Evolutionary conservation across 1,139 yeast genomes (phyloP), one percentile per base, ranked within the genome.

Genomic region (Diutina mesorugosa): DNA sequence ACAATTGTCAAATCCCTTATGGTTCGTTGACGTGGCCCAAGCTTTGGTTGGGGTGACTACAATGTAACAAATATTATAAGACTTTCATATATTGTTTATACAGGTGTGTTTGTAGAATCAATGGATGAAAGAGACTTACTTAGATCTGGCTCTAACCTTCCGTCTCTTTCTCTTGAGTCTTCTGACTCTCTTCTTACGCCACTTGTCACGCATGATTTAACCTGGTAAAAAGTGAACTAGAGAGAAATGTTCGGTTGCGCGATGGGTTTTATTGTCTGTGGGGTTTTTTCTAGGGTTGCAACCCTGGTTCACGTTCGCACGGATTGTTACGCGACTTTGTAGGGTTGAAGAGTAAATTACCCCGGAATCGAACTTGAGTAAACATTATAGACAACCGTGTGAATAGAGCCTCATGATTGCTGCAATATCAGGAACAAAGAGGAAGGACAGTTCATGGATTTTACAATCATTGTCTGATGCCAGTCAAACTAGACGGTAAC

Each of bases 121-220:
- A 47, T 30, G 35, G 30, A 47, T 29, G 51, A 47, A 47, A 47
- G 51, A 47, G 51, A 47, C 51, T 85, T 85, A 87, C 85, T 87
- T 87, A 83, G 93, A 86, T 89, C 97, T 89, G 80, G 97, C 97
- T 88, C 97, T 88, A 72, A 90, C 96, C 95, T 90, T 90, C 96
- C 97, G 96, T 87, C 97, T 87, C 95, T 90, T 90, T 86, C 97
- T 88, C 87, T 90, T 90, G 76, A 90, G 89, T 89, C 97, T 89
- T 89, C 97, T 90, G 80, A 87, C 95, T 90, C 97, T 90, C 95
- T 90, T 90, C 87, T 90, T 90, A 89, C 96, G 90, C 97, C 96
- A 89, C 85, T 87, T 87, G 80, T 84, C 82, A 85, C 95, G 86
- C 95, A 87, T 87, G 63, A 66, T 75, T 47, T 47, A 47, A 35